Evolutionary conservation across 805 yeast species (phyloP).

Genomic region (Pichia pseudocactophila): DNA sequence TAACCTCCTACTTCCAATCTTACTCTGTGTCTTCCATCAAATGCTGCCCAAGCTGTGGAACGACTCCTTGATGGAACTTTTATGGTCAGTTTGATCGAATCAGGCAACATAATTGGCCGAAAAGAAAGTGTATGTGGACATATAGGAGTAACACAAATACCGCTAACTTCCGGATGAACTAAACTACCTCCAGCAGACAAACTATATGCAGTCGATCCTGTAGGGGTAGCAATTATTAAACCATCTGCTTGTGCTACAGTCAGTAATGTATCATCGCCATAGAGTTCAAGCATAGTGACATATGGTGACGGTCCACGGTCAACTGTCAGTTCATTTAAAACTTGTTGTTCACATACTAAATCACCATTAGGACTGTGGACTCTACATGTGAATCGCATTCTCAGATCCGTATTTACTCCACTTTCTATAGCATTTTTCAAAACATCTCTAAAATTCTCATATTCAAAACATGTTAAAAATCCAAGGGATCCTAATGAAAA

Average conservation of each 20-base stretch:
- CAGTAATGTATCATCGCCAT: constrained; percentile 75
- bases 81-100: constrained; percentile 77
- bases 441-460: constrained; percentile 57
- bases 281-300: constrained; percentile 80
- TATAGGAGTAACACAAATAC: constrained; percentile 87
- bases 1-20: constrained; percentile 79
- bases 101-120: constrained; percentile 87
- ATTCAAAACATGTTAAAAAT: constrained; percentile 78
- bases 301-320: constrained; percentile 94
- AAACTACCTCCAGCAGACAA: constrained; percentile 92
- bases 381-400: constrained; percentile 84
- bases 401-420: constrained; percentile 68
- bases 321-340: constrained; percentile 79
- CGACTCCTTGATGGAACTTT: constrained; percentile 73
- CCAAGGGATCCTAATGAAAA: constrained; percentile 90
- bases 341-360: constrained; percentile 59
- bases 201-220: constrained; percentile 95
- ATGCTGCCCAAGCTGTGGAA: constrained; percentile 93
- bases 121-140: constrained; percentile 94
- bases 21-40: constrained; percentile 85
- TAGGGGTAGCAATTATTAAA: constrained; percentile 84
- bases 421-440: constrained; percentile 50
- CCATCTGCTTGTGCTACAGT: constrained; percentile 96
- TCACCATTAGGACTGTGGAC: constrained; percentile 49
- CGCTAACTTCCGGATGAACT: constrained; percentile 90